Evolutionary conservation across 192 early-diverging fungal genomes (phyloP), one percentile per base, ranked within the genome.

Genomic region (Funneliformis geosporum): DNA sequence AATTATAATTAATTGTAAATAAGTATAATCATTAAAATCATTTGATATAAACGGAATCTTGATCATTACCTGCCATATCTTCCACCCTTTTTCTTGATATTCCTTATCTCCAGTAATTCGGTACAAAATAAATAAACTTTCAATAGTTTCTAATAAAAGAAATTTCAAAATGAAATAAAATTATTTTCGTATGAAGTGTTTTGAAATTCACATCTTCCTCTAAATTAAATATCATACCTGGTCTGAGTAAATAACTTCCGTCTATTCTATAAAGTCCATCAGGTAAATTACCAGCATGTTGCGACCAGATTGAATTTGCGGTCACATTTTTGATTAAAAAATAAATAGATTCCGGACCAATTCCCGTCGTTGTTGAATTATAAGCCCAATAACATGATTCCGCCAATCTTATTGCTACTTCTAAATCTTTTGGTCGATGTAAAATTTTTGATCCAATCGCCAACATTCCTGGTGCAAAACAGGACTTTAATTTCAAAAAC

Each of bases 71-170:
- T 74, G 66, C 83, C 88, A 91, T 78, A 93, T 90, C 42, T 90
- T 79, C 93, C 93, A 94, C 43, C 88, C 92, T 67, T 88, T 86
- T 59, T 93, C 91, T 59, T 89, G 89, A 46, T 94, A 93, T 18
- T 72, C 73, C 1, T 82, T 83, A 64, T 94, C 87, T 1, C 91
- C 90, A 7, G 93, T 94, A n/a, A 89, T 79, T 28, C 92, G 87
- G 78, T 93, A 93, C 83, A 93, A 87, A 76, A 90, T 87, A 81
- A 91, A 94, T 23, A 93, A 76, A 50, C 89, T 91, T 78, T 94
- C 93, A 27, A 94, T 73, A 0, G 91, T 90, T 88, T 94, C 93
- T 85, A 75, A 33, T 76, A 60, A 25, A 68, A 27, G 46, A 12
- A n/a, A n/a, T n/a, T 14, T 27, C 8, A 67, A 73, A 76, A 67